phyloP scores from a whole-genome alignment of 306 rosid genomes.

The Dryas drummondii region DNA sequence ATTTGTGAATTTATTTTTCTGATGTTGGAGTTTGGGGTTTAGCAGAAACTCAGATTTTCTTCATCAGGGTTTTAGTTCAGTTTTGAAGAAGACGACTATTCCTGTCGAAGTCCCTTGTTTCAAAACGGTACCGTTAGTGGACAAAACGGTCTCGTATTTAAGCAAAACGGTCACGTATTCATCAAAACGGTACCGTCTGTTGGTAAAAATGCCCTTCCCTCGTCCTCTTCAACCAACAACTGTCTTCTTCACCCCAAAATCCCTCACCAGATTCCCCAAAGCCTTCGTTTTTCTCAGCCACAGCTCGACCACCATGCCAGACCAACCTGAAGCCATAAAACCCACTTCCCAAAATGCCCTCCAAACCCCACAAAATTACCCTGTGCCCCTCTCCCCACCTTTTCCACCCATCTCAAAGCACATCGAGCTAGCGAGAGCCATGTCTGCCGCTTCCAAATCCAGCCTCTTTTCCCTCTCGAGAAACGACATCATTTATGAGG shows the following conservation, averaged over 20 bases:
- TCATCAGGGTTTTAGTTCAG: neutral
- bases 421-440: constrained; percentile 68
- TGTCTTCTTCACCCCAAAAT: constrained; percentile 17
- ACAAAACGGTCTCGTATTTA: neutral
- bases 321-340: constrained; percentile 21
- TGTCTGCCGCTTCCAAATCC: constrained; percentile 69
- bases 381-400: constrained; percentile 71
- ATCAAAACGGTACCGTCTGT: neutral
- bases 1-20: neutral
- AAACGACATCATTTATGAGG: constrained; percentile 53
- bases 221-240: constrained; percentile 13
- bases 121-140: neutral
- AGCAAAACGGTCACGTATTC: neutral
- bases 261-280: constrained; percentile 21
- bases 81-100: neutral
- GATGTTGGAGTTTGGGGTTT: constrained; percentile 17
- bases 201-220: constrained; percentile 19
- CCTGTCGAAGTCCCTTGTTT: neutral
- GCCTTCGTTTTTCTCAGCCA: constrained; percentile 7
- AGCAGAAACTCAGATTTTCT: neutral
- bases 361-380: constrained; percentile 37
- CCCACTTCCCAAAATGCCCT: constrained; percentile 37
- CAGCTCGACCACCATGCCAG: constrained; percentile 38
- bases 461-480: constrained; percentile 45
- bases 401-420: constrained; percentile 67